Base-by-base conservation (phyloP, 495 filamentous ascomycete species). In the Xylaria telfairii region DNA sequence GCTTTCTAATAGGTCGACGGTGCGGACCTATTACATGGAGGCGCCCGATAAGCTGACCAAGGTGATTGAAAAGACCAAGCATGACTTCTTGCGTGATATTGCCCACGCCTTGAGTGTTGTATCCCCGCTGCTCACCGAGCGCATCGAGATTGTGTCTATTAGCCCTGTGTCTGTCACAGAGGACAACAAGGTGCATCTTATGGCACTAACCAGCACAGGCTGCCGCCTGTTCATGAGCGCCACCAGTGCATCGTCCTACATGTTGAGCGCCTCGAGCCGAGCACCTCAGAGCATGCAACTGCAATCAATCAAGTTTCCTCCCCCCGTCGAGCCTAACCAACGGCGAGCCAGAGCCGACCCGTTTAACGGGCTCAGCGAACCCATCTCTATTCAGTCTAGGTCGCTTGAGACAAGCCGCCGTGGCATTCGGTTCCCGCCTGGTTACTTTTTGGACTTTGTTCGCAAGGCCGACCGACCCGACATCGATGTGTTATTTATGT, bases 261-360 rank as follows among this genome's bases (percentile, higher is more conserved):
- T 90, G 78, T 83, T 85, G 7, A 82, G 87, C 15, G 83, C 87
- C 32, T 85, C 90, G 28, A 85, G 80, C 53, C 86, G 83, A 67
- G 89, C 94, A 0, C 95, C 96, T 4, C 95, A 92, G 61, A 98
- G 93, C 81, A 98, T 99, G 94, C 95, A 97, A 78, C 90, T 98
- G 26, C 92, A 96, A 72, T 94, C 95, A 74, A 90, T 98, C 78
- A 96, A 95, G 74, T 97, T 97, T 67, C 96, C 96, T 10, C 95
- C 96, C 0, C 72, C 74, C 42, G 21, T 19, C 30, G 78, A 83
- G 53, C 62, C 68, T 24, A 67, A 78, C 73, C 76, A 76, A 41
- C 71, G 71, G 30, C 69, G 64, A 28, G 17, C 73, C 72, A 65
- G 73, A 30, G 34, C 42, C 9, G 68, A 73, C 53, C 77, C 70